Evolutionary conservation across 176 grass and related monocot species (phyloP).

Genomic region (sorghum (Sorghum bicolor)): Sorghum_bicolor_NCBIv3 NC_012876.2:62495001-62495500

Average conservation of each 20-base stretch:
- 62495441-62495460: background rate
- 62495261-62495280: background rate
- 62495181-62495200: background rate
- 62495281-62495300: background rate
- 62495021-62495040: constrained; percentile 67
- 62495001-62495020: constrained; percentile 28
- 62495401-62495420: too few species aligned
- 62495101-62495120: constrained; percentile 53
- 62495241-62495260: too few species aligned
- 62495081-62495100: constrained; percentile 55
- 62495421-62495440: too few species aligned
- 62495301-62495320: background rate
- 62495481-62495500: too few species aligned
- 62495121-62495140: constrained; percentile 52
- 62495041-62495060: constrained; percentile 75
- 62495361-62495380: too few species aligned
- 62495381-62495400: background rate
- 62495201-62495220: background rate
- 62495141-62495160: constrained; percentile 70
- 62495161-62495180: constrained; percentile 26
- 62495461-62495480: too few species aligned
- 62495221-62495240: background rate
- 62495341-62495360: too few species aligned
- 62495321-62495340: too few species aligned
- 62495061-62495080: constrained; percentile 43